Conservation (phyloP, 805 yeast genomes). For the Yarrowia yakushimensis region DNA sequence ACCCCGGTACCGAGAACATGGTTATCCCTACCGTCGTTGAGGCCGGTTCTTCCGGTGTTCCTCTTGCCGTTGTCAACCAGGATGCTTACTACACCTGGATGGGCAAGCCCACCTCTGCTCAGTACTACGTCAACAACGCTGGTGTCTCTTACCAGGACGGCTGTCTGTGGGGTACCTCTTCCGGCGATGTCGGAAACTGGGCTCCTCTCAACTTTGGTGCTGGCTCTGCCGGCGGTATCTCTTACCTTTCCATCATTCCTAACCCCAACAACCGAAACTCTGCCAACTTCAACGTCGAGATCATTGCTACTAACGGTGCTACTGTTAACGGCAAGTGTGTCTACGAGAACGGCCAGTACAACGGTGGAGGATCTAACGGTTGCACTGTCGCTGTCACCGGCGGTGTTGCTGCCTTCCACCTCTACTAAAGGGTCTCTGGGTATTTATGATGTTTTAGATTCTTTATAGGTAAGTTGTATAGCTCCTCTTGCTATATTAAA, state of each 20-base stretch:
- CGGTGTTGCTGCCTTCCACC: conserved; percentile 81
- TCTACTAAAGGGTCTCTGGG: conserved; percentile 44
- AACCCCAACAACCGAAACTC: conserved; percentile 81
- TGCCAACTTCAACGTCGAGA: conserved; percentile 71
- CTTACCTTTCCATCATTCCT: conserved; percentile 88
- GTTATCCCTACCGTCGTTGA: conserved; percentile 81
- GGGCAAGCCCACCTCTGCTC: conserved; percentile 83
- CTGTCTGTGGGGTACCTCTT: conserved; percentile 85
- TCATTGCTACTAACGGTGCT: conserved; percentile 65
- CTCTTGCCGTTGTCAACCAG: conserved; percentile 73
- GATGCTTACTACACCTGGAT: conserved; percentile 75
- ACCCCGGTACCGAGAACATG: conserved; percentile 99
- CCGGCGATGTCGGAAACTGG: conserved; percentile 92
- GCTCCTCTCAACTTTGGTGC: conserved; percentile 96
- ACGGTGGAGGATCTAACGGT: conserved; percentile 68
- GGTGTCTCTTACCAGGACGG: conserved; percentile 89
- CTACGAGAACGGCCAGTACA: conserved; percentile 74
- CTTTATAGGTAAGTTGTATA: conserved; percentile 22
- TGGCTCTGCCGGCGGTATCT: conserved; percentile 66
- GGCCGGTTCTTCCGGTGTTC: conserved; percentile 60
- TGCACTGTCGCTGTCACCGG: conserved; percentile 88
- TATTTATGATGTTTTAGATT: conserved; percentile 24
- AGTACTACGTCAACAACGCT: conserved; percentile 95
- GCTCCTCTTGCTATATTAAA: conserved; percentile 7
- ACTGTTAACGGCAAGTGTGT: conserved; percentile 69